Evolutionary conservation across 208 protist species (phyloP), one percentile per base, ranked within the genome.

Genomic region (Crithidia fasciculata): DNA sequence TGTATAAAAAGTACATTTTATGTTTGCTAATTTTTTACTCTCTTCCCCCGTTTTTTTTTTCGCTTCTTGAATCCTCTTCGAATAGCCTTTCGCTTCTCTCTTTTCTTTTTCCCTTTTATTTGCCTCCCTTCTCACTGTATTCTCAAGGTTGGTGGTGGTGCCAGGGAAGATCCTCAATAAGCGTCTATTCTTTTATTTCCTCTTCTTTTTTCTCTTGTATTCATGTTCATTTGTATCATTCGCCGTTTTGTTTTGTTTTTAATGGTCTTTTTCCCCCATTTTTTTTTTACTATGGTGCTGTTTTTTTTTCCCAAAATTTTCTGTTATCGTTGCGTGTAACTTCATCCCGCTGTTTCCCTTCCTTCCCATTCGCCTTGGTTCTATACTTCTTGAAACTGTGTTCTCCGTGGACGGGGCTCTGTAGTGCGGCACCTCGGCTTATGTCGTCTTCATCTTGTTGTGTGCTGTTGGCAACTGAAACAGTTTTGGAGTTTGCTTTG

Each of bases 231-330:
- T 49, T 49, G 45, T 49, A 13, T 49, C 9, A 49, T 49, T 49
- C 45, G 7, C 45, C 12, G 45, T 49, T 62, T 13, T 49, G 7
- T 49, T 49, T 49, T 13, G 7, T 49, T 49, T 49, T 2, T 15
- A 49, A 49, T 78, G 18, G 16, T 45, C 45, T 37, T 62, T 62
- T 18, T 15, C 45, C 13, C 2, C 10, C 64, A 7, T 16, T 47
- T n/a, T 53, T n/a, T 53, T 19, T 5, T 45, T 55, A 6, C 60
- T 36, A 68, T 63, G 55, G 10, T 76, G 28, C 78, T 75, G 63
- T 58, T 72, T 73, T 18, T n/a, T 28, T 59, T 45, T 10, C 28
- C 28, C 28, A 0, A 28, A 28, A 28, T 28, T 28, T 28, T 28
- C 28, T 28, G 28, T 28, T 28, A 28, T 28, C 28, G 28, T 28